Conservation (phyloP, 441 rosid genomes). For the Syzygium malaccense region DNA sequence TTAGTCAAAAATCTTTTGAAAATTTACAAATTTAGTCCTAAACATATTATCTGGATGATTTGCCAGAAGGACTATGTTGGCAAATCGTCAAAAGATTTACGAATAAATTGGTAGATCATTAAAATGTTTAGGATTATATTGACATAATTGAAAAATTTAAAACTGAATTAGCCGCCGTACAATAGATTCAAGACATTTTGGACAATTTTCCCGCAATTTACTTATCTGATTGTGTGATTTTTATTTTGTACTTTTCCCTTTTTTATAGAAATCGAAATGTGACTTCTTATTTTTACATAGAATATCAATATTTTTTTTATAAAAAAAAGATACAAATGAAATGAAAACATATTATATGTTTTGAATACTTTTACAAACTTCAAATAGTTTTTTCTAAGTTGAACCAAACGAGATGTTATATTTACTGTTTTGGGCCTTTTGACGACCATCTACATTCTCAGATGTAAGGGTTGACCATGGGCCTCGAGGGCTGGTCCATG, state of each 20-base stretch:
- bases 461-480: neutral
- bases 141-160: no score
- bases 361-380: neutral
- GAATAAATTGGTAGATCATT: no score
- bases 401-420: neutral
- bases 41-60: no score
- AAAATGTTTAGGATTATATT: no score
- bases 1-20: no score
- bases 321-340: neutral
- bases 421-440: neutral
- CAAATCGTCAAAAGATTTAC: no score
- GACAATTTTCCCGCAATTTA: neutral
- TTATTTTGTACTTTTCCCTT: rapidly evolving
- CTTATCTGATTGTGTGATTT: neutral
- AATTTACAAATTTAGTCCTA: no score
- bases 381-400: neutral
- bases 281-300: neutral
- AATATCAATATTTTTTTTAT: neutral
- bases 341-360: neutral
- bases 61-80: no score
- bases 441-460: neutral
- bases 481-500: neutral
- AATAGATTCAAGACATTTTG: no score
- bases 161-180: no score
- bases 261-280: rapidly evolving